Conservation (phyloP, 768 basidiomycete genomes). For the Baorangia bicolor region DNA sequence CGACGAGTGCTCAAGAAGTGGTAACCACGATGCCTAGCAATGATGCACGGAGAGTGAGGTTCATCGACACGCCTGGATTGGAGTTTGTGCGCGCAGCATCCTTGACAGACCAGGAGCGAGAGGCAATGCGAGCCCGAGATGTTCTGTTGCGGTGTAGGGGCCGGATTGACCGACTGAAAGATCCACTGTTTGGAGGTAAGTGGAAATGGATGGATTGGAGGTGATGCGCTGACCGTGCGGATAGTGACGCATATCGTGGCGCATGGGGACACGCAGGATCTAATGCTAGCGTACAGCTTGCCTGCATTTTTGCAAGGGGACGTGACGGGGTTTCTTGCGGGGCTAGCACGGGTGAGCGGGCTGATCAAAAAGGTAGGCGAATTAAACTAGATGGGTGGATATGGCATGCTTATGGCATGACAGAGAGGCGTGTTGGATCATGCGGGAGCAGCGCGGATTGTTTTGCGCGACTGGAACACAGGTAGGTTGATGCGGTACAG, state of each 20-base stretch:
- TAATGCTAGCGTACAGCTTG: constrained; percentile 86
- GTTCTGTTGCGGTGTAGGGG: constrained; percentile 79
- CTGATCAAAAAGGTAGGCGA: constrained; percentile 71
- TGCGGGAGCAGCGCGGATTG: constrained; percentile 68
- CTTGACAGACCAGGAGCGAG: constrained; percentile 32
- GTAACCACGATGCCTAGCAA: constrained; percentile 46
- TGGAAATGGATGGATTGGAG: constrained; percentile 6
- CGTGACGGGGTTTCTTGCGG: constrained; percentile 68
- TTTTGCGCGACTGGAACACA: constrained; percentile 83
- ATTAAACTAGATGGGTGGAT: neutral
- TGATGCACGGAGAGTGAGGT: constrained; percentile 41
- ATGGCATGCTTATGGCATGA: constrained; percentile 12
- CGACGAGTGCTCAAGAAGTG: constrained; percentile 69
- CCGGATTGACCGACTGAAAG: constrained; percentile 81
- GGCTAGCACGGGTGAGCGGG: constrained; percentile 70
- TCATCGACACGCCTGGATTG: constrained; percentile 91
- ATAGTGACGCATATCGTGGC: constrained; percentile 68
- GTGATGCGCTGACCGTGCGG: constrained; percentile 14
- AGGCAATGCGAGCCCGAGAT: constrained; percentile 50
- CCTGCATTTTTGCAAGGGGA: constrained; percentile 77
- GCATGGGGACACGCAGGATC: constrained; percentile 70
- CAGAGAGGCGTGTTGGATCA: constrained; percentile 75
- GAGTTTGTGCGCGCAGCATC: constrained; percentile 42
- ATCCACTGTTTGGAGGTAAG: constrained; percentile 69
- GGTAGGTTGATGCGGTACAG: constrained; percentile 76